A percentile compares a stretch with the other conserved stretches of the same genome.
phyloP scores from a whole-genome alignment of 108 stramenopile species.

The Mediolabrus comicus region DNA sequence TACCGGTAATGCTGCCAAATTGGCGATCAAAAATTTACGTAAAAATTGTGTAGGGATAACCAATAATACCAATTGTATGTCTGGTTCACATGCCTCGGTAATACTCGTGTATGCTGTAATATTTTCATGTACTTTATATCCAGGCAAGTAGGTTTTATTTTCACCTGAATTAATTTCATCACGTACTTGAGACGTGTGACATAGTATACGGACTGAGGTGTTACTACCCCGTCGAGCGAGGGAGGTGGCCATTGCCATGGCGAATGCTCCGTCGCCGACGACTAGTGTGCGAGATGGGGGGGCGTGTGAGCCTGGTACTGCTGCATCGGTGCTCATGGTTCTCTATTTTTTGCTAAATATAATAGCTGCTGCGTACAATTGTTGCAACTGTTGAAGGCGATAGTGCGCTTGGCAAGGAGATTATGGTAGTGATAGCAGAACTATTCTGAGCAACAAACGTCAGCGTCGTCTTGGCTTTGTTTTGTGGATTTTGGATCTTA shows the following conservation, averaged over 20 bases:
- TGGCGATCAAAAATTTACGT: slow-evolving; percentile 30
- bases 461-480: no score
- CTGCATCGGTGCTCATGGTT: no score
- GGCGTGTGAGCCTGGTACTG: not conserved
- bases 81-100: slow-evolving; percentile 18
- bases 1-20: slow-evolving; percentile 19
- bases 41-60: slow-evolving; percentile 52
- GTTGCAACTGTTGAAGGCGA: no score
- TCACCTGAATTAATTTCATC: slow-evolving; percentile 36
- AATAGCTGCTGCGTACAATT: no score
- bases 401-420: no score
- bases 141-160: slow-evolving; percentile 44
- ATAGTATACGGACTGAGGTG: slow-evolving; percentile 17
- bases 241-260: slow-evolving; percentile 41
- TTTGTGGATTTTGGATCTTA: no score
- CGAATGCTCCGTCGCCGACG: slow-evolving; percentile 49
- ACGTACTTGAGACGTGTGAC: slow-evolving; percentile 20
- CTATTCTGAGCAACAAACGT: no score
- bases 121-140: slow-evolving; percentile 20
- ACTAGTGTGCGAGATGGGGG: not conserved
- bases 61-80: slow-evolving; percentile 41
- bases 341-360: no score
- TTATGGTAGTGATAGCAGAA: no score
- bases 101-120: slow-evolving; percentile 34
- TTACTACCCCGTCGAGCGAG: slow-evolving; percentile 15